Base-by-base conservation (phyloP, 2,329 filamentous ascomycete species). In the Pseudocercospora eumusae region DNA sequence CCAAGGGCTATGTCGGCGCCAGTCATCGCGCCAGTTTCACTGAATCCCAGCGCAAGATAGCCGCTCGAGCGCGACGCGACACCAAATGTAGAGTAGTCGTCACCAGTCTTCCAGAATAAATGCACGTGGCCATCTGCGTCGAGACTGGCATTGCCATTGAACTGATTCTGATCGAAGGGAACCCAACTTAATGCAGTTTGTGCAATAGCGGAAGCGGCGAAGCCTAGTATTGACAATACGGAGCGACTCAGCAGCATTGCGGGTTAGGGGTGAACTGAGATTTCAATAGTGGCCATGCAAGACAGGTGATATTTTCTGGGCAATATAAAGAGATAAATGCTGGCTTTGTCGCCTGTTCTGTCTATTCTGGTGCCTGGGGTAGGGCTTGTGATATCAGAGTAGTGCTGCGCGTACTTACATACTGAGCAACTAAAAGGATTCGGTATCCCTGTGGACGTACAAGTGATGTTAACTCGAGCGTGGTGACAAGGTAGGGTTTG, bases 31-130 rank as follows among this genome's bases (percentile, higher is more conserved):
- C 65, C 65, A 2, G 65, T 67, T 57, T 67, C 47, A 23, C 65
- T 67, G 60, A 67, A 65, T 18, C 65, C 65, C 13, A 67, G 58
- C n/a, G 63, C 65, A 10, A 67, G 65, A 42, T 67, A 67, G 23
- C 65, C 65, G 47, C 33, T 62, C 7, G 65, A 67, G n/a, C 59
- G 65, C 57, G 65, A 67, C 10, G 65, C 65, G 40, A 64, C 36
- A 15, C 60, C 65, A 23, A 59, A 67, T n/a, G 63, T 63, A 36
- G 65, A 67, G 18, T 67, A 64, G 25, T 67, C 58, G 33, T 63
- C 63, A 20, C 65, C 65, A 54, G 40, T 64, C 28, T 57, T 65
- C 65, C 65, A 67, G 63, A 63, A 67, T 4, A 67, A 61, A 23
- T 65, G 63, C n/a, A 67, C 60, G 36, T 63, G 23, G 1, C 60